Base-by-base conservation (phyloP, 129 eudicot genomes). In the Pseudognaphalium luteoalbum region DNA sequence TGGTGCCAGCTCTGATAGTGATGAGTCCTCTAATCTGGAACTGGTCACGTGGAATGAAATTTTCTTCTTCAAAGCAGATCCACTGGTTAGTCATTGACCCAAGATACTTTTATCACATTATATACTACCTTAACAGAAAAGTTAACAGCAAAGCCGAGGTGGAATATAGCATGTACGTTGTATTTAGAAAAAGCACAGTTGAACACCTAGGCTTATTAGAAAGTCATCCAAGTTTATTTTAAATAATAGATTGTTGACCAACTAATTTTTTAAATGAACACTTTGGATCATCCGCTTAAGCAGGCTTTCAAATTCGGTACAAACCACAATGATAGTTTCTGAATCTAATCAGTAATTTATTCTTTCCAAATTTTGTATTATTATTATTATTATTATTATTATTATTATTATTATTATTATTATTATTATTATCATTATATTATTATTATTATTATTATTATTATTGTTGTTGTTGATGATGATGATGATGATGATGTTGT, bases 21-120 rank as follows among this genome's bases (percentile, higher is more conserved):
- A 84, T 16, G 66, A n/a, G 65, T 80, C 89, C 76, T 82, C 97
- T 51, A 86, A 85, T 70, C 77, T 84, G 30, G 93, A 82, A 77
- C 70, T 74, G 52, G 91, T 93, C 72, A 87, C 87, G 52, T 93
- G 98, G 98, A 78, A 87, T 84, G 98, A 93, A 85, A 82, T 87
- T 68, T 93, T 93, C 83, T 93, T 88, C 93, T 93, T 93, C 78
- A 93, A 83, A 88, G 83, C 88, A 81, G 98, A 88, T 74, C 86
- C 96, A 76, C 83, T 61, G 90, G 98, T 93, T 51, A 51, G 96
- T 88, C 58, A 35, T 42, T 59, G 35, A 52, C 60, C 56, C 54
- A 57, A 21, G 14, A 57, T 4, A 57, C 28, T 57, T 57, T 7
- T 8, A 57, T 20, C 4, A 57, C 11, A 5, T 20, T 6, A 57